Base-by-base conservation (phyloP, 2,329 filamentous ascomycete genomes). In the Cladorrhinum sp. region DNA sequence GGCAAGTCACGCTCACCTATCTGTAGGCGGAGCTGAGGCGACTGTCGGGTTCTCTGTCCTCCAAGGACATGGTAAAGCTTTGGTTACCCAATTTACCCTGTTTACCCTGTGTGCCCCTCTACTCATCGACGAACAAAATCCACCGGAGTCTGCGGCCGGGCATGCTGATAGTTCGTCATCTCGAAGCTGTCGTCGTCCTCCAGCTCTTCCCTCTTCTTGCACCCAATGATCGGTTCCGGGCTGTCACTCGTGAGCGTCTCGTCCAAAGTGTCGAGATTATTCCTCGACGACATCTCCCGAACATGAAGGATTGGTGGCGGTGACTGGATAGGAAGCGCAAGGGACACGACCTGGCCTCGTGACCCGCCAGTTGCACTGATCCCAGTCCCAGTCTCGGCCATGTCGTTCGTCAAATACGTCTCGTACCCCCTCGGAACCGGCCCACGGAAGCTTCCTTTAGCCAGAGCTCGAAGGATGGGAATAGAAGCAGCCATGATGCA, bases 401-500 rank as follows among this genome's bases (percentile, higher is more conserved):
- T 63, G 20, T 52, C 26, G 1, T 51, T 62, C 1, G 55, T 20
- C 6, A 58, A 58, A 3, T 59, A 60, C 0, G 66, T 65, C 9
- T 62, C 60, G 30, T 63, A 64, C 3, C 64, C 64, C 20, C 54
- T 33, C 1, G 57, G 62, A 2, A 42, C 60, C 0, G 42, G 53
- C 1, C 36, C 49, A 2, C 61, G 49, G 23, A 60, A 46, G 12
- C 52, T 48, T 9, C 60, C 65, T 10, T 63, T 60, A 1, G 66
- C 51, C 2, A 69, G 61, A 7, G 64, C 65, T 3, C 66, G 62
- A 18, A 69, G 63, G 33, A 68, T 67, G 12, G 67, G 67, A n/a
- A 68, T 67, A 9, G 65, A 67, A 9, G 65, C 64, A 1, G 67
- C 67, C 63, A 68, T 67, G 59, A 68, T 67, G 57, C 65, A 67